Evolutionary conservation across 495 filamentous ascomycete genomes (phyloP).

Genomic region (Mytilinidion resinicola): DNA sequence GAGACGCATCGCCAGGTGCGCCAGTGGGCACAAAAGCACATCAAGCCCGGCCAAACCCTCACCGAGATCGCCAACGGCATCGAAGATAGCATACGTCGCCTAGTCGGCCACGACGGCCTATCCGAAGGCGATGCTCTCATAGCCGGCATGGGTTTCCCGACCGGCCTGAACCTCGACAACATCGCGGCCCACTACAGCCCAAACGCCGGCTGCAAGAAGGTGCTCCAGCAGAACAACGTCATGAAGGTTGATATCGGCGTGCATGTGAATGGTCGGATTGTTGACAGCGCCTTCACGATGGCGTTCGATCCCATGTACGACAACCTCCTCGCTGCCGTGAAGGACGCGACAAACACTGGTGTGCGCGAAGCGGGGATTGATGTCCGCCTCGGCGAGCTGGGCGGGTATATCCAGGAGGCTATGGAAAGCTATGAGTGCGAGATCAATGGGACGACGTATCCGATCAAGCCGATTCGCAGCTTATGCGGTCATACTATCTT

Average conservation of each 20-base stretch:
- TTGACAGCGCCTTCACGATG: constrained; percentile 60
- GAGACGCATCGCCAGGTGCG: constrained; percentile 58
- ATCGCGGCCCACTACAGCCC: constrained; percentile 58
- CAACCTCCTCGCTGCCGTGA: constrained; percentile 53
- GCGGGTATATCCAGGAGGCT: constrained; percentile 57
- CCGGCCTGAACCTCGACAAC: constrained; percentile 54
- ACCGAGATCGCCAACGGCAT: constrained; percentile 56
- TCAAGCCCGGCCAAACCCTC: constrained; percentile 51
- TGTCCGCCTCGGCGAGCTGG: constrained; percentile 54
- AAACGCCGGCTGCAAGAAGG: constrained; percentile 55
- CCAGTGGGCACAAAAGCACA: constrained; percentile 50
- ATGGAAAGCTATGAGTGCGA: constrained; percentile 64
- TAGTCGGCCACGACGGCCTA: constrained; percentile 52
- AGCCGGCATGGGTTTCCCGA: constrained; percentile 58
- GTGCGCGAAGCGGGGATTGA: constrained; percentile 58
- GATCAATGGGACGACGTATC: constrained; percentile 49
- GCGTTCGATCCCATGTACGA: constrained; percentile 57
- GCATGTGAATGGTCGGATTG: constrained; percentile 59
- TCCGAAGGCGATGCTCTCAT: constrained; percentile 53
- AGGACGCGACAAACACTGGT: constrained; percentile 59
- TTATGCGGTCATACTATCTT: constrained; percentile 56
- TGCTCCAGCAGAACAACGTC: constrained; percentile 52
- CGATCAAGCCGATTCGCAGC: constrained; percentile 54
- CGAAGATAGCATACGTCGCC: constrained; percentile 53
- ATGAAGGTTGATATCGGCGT: constrained; percentile 66